Conservation (phyloP, 441 rosid species). For the Raphanus hybrid region DNA sequence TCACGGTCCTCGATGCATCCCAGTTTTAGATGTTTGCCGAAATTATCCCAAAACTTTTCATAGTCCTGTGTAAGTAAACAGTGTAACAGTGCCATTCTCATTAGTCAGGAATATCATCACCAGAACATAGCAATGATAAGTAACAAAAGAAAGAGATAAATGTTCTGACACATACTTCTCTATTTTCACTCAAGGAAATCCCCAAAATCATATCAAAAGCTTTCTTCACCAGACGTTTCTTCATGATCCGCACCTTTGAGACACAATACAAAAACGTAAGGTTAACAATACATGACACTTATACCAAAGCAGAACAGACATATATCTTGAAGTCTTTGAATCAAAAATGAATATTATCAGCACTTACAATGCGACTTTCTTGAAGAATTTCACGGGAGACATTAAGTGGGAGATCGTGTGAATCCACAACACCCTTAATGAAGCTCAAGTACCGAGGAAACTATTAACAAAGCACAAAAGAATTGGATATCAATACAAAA, state of each 20-base stretch:
- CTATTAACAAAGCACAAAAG: constrained; percentile 46
- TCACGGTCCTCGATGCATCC: constrained; percentile 98
- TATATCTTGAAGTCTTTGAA: background rate
- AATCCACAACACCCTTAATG: constrained; percentile 97
- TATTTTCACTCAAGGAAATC: constrained; percentile 86
- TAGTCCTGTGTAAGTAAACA: constrained; percentile 64
- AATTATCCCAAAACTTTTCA: constrained; percentile 94
- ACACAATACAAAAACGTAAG: constrained; percentile 34
- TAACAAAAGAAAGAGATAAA: background rate
- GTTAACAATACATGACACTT: background rate
- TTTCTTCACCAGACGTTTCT: constrained; percentile 86
- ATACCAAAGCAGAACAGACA: background rate
- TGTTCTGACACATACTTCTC: constrained; percentile 57
- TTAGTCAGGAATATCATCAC: background rate
- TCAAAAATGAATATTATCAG: background rate
- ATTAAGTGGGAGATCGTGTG: constrained; percentile 97
- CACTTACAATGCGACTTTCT: constrained; percentile 90
- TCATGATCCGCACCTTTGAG: constrained; percentile 87
- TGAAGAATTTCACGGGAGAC: constrained; percentile 98
- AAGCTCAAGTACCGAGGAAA: constrained; percentile 95
- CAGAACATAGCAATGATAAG: constrained; percentile 2
- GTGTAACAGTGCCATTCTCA: constrained; percentile 4
- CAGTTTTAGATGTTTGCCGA: constrained; percentile 79
- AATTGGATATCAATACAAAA: background rate
- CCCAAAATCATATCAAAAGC: constrained; percentile 97